Evolutionary conservation across 176 grass and related monocot genomes (phyloP), one percentile per base, ranked within the genome.

Genomic region (Triticum timopheevii): DNA sequence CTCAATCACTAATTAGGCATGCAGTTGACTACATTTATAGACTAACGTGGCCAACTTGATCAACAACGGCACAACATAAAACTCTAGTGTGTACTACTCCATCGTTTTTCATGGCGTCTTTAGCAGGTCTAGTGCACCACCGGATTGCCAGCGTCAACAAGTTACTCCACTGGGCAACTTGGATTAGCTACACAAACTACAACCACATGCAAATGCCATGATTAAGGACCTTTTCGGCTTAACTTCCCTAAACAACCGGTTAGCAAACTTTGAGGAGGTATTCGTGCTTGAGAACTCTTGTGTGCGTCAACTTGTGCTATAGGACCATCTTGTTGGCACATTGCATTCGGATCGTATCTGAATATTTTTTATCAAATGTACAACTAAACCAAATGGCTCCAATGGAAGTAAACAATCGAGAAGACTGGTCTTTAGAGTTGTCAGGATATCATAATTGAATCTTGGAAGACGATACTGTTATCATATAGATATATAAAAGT

Each of bases 11-110:
- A 71, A 54, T 27, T 73, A 66, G 22, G 59, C 44, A 54, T 69
- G 19, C 7, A 66, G 67, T 87, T 73, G 80, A 83, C 75, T 47
- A 68, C n/a, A 61, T 80, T 20, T 49, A 54, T 84, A 80, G 81
- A 72, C 42, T 39, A 83, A 87, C 74, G 65, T 74, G 84, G 68
- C 66, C 89, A 84, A 87, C 44, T 87, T 80, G 85, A 79, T 61
- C 61, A 68, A 28, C 38, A 87, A 27, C 0, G 11, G 42, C 61
- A 39, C 1, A 61, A 61, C 65, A 58, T 79, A 63, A 69, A 62
- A 66, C 13, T 64, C 20, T 11, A 54, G 13, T 61, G 22, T 78
- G 58, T 58, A 59, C 31, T 58, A 59, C 11, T 19, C 4, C 64
- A 76, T 40, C 36, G 7, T 61, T 39, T 76, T 44, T 56, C 22